phyloP scores from a whole-genome alignment of 1,139 yeast genomes.

The Blastobotrys illinoisensis region DNA sequence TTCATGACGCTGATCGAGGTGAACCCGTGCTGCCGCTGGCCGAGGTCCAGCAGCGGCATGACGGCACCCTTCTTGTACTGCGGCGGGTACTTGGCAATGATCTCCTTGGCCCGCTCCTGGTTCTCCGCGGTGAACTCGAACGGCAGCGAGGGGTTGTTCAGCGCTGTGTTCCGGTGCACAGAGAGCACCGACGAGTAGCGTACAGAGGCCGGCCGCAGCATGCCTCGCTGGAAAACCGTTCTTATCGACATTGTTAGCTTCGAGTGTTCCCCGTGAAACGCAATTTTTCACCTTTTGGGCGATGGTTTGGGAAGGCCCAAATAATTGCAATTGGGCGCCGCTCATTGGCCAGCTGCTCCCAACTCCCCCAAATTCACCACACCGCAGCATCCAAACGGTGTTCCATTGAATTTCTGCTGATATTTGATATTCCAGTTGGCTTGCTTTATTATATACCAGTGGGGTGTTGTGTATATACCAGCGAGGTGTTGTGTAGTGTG shows the following conservation, averaged over 20 bases:
- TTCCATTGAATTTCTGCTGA: too few species aligned
- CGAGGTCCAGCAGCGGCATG: constrained; percentile 82
- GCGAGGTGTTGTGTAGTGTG: too few species aligned
- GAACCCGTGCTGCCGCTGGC: constrained; percentile 85
- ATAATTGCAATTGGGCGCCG: not conserved
- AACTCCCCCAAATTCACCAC: not conserved
- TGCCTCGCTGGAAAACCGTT: not conserved
- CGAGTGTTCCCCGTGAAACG: not conserved
- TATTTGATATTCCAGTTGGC: too few species aligned
- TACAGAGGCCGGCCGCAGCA: not conserved
- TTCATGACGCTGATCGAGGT: constrained; percentile 89
- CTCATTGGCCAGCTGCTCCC: not conserved
- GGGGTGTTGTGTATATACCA: too few species aligned
- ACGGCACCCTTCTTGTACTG: constrained; percentile 86
- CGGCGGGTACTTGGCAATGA: constrained; percentile 75
- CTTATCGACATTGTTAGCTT: not conserved
- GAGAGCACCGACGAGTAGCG: constrained; percentile 28
- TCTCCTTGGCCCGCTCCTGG: constrained; percentile 61
- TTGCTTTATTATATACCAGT: too few species aligned
- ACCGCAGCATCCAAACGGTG: too few species aligned
- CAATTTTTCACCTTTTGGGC: not conserved
- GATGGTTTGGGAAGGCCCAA: not conserved
- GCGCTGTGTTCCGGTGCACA: constrained; percentile 68
- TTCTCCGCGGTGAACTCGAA: constrained; percentile 74
- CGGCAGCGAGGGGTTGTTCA: constrained; percentile 62